Evolutionary conservation across 208 protist genomes (phyloP).

Genomic region (Acanthamoeba culbertsoni): DNA sequence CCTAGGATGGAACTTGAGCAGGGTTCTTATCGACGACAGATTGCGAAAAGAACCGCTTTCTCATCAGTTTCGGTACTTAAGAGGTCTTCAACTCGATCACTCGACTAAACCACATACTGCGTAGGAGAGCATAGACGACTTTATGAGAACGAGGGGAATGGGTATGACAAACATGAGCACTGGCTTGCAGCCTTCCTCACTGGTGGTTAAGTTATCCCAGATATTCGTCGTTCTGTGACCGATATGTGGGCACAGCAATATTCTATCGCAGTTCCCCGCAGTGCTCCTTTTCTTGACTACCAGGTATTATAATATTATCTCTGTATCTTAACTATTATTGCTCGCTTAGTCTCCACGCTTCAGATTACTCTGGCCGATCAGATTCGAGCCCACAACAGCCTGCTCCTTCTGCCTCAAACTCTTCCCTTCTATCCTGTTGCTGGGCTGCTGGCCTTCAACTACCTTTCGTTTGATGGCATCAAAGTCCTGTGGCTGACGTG

Average conservation of each 20-base stretch:
- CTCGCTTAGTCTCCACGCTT: background rate
- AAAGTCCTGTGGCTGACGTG: background rate
- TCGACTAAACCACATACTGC: too few species aligned
- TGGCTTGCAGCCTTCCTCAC: background rate
- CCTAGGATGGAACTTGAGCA: too few species aligned
- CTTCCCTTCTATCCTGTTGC: background rate
- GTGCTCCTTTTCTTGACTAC: background rate
- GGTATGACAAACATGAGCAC: background rate
- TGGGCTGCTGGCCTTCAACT: background rate
- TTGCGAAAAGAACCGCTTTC: too few species aligned
- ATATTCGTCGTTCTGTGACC: background rate
- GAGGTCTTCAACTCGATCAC: too few species aligned
- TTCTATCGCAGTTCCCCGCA: background rate
- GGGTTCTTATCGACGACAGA: too few species aligned
- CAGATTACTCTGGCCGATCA: background rate
- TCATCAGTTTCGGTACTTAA: too few species aligned
- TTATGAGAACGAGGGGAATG: background rate
- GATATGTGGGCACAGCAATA: background rate
- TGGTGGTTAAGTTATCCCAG: background rate
- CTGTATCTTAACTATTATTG: too few species aligned
- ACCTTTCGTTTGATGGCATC: conserved; percentile 1
- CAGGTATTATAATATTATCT: too few species aligned
- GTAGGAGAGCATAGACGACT: conserved; percentile 26
- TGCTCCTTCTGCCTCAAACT: background rate
- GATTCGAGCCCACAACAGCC: background rate